Evolutionary conservation across 305 asterid species (phyloP).

Genomic region (Solanum aculeatissimum): DNA sequence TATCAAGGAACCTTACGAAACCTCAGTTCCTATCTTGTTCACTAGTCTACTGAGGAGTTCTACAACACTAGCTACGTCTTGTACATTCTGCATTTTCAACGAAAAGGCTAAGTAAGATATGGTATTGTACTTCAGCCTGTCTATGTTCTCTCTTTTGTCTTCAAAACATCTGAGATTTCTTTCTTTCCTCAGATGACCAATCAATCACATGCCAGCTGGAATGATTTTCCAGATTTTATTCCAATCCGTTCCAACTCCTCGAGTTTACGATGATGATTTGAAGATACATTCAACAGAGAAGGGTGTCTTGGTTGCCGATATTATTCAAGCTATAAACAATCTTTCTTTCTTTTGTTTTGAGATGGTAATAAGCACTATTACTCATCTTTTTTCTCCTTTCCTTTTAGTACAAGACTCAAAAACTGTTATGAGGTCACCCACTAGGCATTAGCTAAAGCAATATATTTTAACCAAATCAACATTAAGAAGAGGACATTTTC

Average conservation of each 20-base stretch:
- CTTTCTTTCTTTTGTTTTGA: not conserved
- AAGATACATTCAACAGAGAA: too few relatives aligned
- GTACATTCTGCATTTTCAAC: not conserved
- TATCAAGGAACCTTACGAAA: not conserved
- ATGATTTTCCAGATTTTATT: not conserved
- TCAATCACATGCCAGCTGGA: not conserved
- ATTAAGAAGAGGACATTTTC: not conserved
- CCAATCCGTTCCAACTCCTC: not conserved
- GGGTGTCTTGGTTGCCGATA: not conserved
- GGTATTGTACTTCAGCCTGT: not conserved
- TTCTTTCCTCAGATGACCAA: not conserved
- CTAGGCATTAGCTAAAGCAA: not conserved
- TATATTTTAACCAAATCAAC: not conserved
- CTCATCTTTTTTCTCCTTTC: not conserved
- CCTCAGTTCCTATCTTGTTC: not conserved
- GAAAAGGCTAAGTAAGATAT: not conserved
- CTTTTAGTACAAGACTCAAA: not conserved
- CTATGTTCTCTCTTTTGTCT: not conserved
- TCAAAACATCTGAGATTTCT: not conserved
- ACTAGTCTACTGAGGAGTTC: not conserved
- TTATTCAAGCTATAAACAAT: not conserved
- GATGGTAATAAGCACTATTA: not conserved
- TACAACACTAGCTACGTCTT: not conserved
- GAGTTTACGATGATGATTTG: not conserved
- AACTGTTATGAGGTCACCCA: not conserved